Evolutionary conservation across 192 early-diverging fungal species (phyloP), one percentile per base, ranked within the genome.

Genomic region (Geranomyces variabilis): DNA sequence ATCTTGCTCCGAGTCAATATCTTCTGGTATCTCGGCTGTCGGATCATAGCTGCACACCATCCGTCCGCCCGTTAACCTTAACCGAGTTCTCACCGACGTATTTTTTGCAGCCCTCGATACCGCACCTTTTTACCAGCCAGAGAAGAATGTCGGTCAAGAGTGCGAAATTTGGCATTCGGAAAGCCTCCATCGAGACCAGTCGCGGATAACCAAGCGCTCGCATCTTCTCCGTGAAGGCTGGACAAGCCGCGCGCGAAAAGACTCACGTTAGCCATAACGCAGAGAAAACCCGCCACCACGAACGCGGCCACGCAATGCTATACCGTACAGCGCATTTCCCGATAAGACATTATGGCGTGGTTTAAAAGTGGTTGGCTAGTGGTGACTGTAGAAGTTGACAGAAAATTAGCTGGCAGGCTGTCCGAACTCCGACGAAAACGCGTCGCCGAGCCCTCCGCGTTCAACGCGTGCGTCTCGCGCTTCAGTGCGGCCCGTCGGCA

Each of bases 121-220:
- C n/a, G n/a, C 75, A 84, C 83, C 71, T 84, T 70, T 79, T 84
- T 30, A 83, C 76, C 14, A 86, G 81, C 85, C 85, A 86, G 10
- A 71, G 67, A 43, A 86, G 75, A 26, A 81, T 79, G 43, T 84
- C 77, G 9, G 80, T 75, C 30, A 85, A 74, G 2, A 81, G 59
- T 1, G 80, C 81, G 74, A 86, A 86, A 53, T 84, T 84, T 29
- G 81, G 83, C 17, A 68, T 67, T 34, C 85, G 63, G 69, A 86
- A 86, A 13, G 74, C 70, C 63, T 86, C 85, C 65, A 86, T 76
- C 8, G 85, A 86, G 29, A 86, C 75, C 19, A 83, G 46, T 1
- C 73, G 58, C 31, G 83, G 83, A 46, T 84, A 86, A 2, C 85
- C 81, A 14, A 86, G 71, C 1, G 72, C 61, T 21, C 78, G 67